These are phyloP conservation scores for Hortaea werneckii DNA, from an alignment of 2,329 filamentous ascomycete species.

Conservation along the genomic window DNA sequence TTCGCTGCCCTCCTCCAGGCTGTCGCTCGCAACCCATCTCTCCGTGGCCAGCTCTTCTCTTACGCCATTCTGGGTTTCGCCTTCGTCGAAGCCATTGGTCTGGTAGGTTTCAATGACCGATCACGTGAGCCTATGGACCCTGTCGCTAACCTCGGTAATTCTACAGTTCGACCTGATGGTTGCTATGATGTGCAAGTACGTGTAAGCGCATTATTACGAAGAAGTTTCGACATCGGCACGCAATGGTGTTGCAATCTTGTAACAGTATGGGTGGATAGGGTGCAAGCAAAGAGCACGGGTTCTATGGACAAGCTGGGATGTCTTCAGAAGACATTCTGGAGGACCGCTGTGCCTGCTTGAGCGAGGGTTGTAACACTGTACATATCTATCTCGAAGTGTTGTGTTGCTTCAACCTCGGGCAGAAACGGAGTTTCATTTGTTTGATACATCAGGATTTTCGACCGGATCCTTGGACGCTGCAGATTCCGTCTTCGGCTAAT, in stretches of 20 bases:
- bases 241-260: constrained; percentile 10
- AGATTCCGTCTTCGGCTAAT: too few relatives aligned
- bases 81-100: constrained; percentile 84
- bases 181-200: constrained; percentile 77
- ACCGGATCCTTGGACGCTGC: too few relatives aligned
- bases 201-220: constrained; percentile 18
- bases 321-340: neutral
- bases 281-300: neutral
- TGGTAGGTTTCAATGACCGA: constrained; percentile 3
- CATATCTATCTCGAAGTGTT: neutral
- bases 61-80: constrained; percentile 94
- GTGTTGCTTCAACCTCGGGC: neutral
- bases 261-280: constrained; percentile 14
- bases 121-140: neutral
- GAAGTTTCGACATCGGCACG: neutral
- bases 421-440: too few relatives aligned
- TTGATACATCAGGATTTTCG: too few relatives aligned
- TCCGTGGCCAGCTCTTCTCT: constrained; percentile 91
- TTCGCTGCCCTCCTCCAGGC: constrained; percentile 82
- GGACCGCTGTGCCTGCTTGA: neutral
- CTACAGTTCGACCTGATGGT: constrained; percentile 67
- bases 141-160: constrained; percentile 2
- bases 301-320: neutral
- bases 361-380: neutral
- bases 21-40: constrained; percentile 88